phyloP scores from a whole-genome alignment of 306 rosid species.

The Dicorynia guianensis region DNA sequence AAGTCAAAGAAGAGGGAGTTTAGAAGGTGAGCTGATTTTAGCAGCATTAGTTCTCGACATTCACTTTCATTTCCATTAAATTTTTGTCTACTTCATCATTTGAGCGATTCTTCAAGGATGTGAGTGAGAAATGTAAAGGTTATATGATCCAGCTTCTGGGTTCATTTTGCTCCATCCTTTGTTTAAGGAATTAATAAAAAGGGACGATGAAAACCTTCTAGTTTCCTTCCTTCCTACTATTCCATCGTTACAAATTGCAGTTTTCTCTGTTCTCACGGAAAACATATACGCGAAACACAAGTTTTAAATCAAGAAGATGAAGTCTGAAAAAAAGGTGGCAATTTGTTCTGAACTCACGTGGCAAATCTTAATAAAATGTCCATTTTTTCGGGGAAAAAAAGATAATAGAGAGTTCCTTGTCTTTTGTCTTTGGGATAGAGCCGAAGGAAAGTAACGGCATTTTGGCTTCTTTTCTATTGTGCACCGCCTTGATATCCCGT shows the following conservation, averaged over 20 bases:
- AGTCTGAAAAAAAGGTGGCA: no score
- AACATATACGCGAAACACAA: no score
- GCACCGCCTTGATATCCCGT: no score
- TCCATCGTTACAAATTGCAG: not conserved
- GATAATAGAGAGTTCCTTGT: no score
- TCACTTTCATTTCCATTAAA: constrained; percentile 32
- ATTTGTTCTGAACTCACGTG: no score
- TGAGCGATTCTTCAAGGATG: constrained; percentile 72
- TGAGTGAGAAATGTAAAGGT: constrained; percentile 64
- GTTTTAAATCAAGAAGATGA: no score
- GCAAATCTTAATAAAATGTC: no score
- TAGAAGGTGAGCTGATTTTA: constrained; percentile 48
- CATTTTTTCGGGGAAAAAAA: no score
- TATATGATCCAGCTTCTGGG: constrained; percentile 38
- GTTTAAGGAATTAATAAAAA: constrained; percentile 53
- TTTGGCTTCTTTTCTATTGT: no score
- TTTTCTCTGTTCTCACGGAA: not conserved
- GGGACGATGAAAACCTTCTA: constrained; percentile 34
- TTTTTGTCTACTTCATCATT: constrained; percentile 37
- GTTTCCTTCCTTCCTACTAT: constrained; percentile 17
- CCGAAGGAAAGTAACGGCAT: no score
- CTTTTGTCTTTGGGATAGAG: no score
- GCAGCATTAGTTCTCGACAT: constrained; percentile 23
- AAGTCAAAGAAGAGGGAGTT: constrained; percentile 62
- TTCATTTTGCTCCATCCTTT: constrained; percentile 56